Base-by-base conservation (phyloP, 495 filamentous ascomycete species). In the Cetradonia linearis region DNA sequence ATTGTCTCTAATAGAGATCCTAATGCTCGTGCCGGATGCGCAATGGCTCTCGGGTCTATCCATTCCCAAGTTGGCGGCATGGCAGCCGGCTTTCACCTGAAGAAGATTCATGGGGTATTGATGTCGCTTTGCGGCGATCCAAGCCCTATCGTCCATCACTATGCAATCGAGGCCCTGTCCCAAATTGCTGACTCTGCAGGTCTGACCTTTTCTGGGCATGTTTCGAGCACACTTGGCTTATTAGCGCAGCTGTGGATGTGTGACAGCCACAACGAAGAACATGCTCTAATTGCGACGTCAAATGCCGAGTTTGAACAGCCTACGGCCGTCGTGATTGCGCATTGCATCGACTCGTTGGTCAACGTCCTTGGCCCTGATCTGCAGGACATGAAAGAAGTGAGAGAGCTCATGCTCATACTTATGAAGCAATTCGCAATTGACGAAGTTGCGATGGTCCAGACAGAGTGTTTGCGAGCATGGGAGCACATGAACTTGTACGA, bases 61-160 rank as follows among this genome's bases (percentile, higher is more conserved):
- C 93, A 97, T 71, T 84, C 89, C 2, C 89, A 95, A 69, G 87
- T 97, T 34, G 93, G 93, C 58, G 93, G 93, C 63, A 97, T 99
- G 91, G 94, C 94, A 59, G 93, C 93, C 55, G 90, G 91, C n/a
- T 87, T 90, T 66, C 93, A 99, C 70, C 75, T 99, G 16, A 97
- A 96, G 73, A 95, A 89, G 9, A 96, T 99, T 55, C 82, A 95
- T 38, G 88, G 90, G 20, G 90, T 99, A 37, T 72, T 99, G 25
- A 92, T 96, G 88, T 96, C 92, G 25, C 75, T 99, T 8, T 89
- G 90, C 71, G 94, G 87, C 65, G 93, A 99, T 68, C 88, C 93
- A n/a, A 92, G 96, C 63, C 92, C 93, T 0, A 86, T 86, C 0
- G 93, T 99, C 1, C 93, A 99, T 70, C 94, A 88, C 70, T 97